Evolutionary conservation across 345 rosid species (phyloP).

Genomic region (Euphorbia tirucalli): DNA sequence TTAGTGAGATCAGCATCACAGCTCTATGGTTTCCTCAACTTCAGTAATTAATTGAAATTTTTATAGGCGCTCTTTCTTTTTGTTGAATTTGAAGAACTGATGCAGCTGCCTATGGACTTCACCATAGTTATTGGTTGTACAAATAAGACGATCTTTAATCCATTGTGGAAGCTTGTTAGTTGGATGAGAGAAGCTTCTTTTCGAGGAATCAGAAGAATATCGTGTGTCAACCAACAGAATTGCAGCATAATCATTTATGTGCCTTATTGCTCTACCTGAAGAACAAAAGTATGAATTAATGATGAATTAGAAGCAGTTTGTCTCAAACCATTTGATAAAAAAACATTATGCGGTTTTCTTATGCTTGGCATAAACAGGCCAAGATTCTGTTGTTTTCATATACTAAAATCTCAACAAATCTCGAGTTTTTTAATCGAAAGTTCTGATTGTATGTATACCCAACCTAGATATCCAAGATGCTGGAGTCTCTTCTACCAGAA

Average conservation of each 20-base stretch:
- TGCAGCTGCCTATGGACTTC: constrained; percentile 76
- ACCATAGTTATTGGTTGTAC: constrained; percentile 67
- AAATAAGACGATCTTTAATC: constrained; percentile 65
- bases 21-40: background rate
- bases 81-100: constrained; percentile 72
- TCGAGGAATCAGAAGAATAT: constrained; percentile 54
- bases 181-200: constrained; percentile 52
- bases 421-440: too few species aligned
- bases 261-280: constrained; percentile 87
- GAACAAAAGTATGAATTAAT: background rate
- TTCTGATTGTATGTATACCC: too few species aligned
- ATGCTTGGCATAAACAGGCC: too few species aligned
- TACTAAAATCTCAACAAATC: too few species aligned
- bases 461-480: too few species aligned
- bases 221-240: constrained; percentile 78
- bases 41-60: background rate
- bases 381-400: too few species aligned
- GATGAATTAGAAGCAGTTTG: background rate
- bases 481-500: too few species aligned
- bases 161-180: constrained; percentile 75
- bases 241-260: constrained; percentile 79
- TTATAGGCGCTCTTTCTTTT: constrained; percentile 21
- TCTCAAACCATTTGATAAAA: background rate
- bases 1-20: background rate
- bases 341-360: constrained; percentile 10